Evolutionary conservation across 495 filamentous ascomycete genomes (phyloP).

Genomic region (Corynascus novoguineensis): DNA sequence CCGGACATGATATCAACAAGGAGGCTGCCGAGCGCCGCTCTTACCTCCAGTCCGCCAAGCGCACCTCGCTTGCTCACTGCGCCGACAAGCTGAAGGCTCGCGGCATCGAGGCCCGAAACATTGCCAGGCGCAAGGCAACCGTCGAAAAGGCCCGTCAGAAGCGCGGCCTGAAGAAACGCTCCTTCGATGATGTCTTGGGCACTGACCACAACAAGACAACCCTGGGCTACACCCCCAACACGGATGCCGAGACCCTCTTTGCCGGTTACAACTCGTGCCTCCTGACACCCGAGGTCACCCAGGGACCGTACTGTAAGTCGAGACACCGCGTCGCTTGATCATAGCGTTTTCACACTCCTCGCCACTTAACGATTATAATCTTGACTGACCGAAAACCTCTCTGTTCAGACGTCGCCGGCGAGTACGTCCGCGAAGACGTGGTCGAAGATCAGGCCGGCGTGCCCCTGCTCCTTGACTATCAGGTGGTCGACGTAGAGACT

Average conservation of each 20-base stretch:
- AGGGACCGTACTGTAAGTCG: slow-evolving; percentile 52
- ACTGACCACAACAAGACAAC: slow-evolving; percentile 40
- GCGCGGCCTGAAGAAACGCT: slow-evolving; percentile 19
- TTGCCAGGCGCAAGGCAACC: slow-evolving; percentile 39
- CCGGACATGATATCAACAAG: slow-evolving; percentile 12
- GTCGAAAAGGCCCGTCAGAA: slow-evolving; percentile 21
- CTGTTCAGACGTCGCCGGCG: slow-evolving; percentile 33
- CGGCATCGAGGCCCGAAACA: slow-evolving; percentile 40
- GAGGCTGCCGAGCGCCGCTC: slow-evolving; percentile 17
- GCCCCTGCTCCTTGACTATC: slow-evolving; percentile 53
- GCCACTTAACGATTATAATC: too few relatives aligned
- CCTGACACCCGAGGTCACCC: slow-evolving; percentile 48
- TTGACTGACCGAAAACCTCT: background rate
- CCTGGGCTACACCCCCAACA: slow-evolving; percentile 38
- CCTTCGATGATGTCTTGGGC: slow-evolving; percentile 34
- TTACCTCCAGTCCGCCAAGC: slow-evolving; percentile 15
- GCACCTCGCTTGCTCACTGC: slow-evolving; percentile 35
- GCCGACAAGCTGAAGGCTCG: slow-evolving; percentile 46
- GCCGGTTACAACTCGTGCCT: slow-evolving; percentile 49
- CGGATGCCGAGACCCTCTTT: slow-evolving; percentile 45
- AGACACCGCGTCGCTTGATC: too few relatives aligned
- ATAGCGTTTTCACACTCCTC: background rate
- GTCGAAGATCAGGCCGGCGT: slow-evolving; percentile 53
- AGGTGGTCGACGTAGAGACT: slow-evolving; percentile 53
- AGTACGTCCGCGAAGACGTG: slow-evolving; percentile 51